Evolutionary conservation across 106 monocot genomes (phyloP).

Genomic region (Amphibolis antarctica): DNA sequence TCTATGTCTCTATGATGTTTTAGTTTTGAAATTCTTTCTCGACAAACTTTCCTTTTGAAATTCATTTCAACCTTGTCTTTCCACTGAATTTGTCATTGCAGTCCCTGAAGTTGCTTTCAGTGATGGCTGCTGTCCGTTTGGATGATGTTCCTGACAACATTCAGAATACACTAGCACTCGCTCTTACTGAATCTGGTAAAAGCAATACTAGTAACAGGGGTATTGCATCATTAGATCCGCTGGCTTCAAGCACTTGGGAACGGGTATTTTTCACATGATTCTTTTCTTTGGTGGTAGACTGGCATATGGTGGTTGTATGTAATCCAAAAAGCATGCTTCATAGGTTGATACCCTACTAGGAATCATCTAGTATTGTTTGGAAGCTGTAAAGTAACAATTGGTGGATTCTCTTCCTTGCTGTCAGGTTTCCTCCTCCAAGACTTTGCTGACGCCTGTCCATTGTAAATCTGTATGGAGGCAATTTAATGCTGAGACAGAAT

Average conservation of each 20-base stretch:
- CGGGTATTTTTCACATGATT: slow-evolving; percentile 24
- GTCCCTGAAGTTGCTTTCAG: slow-evolving; percentile 88
- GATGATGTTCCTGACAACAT: slow-evolving; percentile 65
- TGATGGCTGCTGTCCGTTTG: slow-evolving; percentile 70
- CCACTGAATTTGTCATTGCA: slow-evolving; percentile 15
- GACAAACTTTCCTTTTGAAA: not conserved
- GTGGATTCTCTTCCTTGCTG: slow-evolving; percentile 8
- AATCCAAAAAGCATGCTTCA: not conserved
- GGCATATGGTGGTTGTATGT: not conserved
- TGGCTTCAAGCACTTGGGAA: slow-evolving; percentile 88
- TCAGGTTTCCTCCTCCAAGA: slow-evolving; percentile 43
- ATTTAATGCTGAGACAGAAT: slow-evolving; percentile 50
- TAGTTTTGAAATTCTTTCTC: not conserved
- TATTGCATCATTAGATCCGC: slow-evolving; percentile 45
- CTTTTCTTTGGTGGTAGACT: not conserved
- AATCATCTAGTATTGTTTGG: not conserved
- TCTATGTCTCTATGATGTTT: not conserved
- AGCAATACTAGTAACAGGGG: slow-evolving; percentile 28
- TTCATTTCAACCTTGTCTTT: no score
- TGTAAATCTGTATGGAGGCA: slow-evolving; percentile 76
- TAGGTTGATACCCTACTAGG: not conserved
- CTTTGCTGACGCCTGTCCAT: slow-evolving; percentile 52
- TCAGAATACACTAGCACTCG: slow-evolving; percentile 55
- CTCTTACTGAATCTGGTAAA: slow-evolving; percentile 39
- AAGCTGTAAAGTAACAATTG: not conserved